Evolutionary conservation across 2,329 filamentous ascomycete genomes (phyloP).

Genomic region (Diaporthe sp.): DNA sequence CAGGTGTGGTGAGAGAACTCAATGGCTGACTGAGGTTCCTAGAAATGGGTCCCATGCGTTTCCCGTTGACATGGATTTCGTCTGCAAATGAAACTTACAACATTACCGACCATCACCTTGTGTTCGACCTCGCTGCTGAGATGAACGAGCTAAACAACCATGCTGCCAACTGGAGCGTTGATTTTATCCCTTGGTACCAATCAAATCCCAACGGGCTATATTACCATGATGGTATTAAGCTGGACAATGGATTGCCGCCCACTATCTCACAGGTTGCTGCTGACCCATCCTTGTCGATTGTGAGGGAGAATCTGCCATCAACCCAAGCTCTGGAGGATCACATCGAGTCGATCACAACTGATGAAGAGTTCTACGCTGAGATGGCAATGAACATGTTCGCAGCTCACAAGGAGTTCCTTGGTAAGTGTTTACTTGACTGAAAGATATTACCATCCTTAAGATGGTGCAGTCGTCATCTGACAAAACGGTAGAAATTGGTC

Average conservation of each 20-base stretch:
- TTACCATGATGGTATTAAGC: conserved; percentile 61
- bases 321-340: conserved; percentile 54
- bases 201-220: conserved; percentile 66
- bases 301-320: conserved; percentile 51
- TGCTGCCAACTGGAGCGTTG: conserved; percentile 61
- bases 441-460: not conserved
- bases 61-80: conserved; percentile 67
- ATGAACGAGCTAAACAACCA: conserved; percentile 73
- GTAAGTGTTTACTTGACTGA: conserved; percentile 37
- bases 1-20: not conserved
- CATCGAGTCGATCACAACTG: conserved; percentile 53
- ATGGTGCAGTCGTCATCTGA: not conserved
- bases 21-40: not conserved
- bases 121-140: conserved; percentile 73
- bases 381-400: conserved; percentile 60
- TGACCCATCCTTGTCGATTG: conserved; percentile 57
- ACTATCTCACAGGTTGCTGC: conserved; percentile 62
- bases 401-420: conserved; percentile 58
- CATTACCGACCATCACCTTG: conserved; percentile 74
- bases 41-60: conserved; percentile 73
- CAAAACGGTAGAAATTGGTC: conserved; percentile 48
- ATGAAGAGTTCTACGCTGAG: conserved; percentile 52
- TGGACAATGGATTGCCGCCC: conserved; percentile 67
- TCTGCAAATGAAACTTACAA: conserved; percentile 69
- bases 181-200: conserved; percentile 76